These are phyloP conservation scores for Boletus rubroflammeus DNA, from an alignment of 768 basidiomycete genomes.

Conservation along the genomic window DNA sequence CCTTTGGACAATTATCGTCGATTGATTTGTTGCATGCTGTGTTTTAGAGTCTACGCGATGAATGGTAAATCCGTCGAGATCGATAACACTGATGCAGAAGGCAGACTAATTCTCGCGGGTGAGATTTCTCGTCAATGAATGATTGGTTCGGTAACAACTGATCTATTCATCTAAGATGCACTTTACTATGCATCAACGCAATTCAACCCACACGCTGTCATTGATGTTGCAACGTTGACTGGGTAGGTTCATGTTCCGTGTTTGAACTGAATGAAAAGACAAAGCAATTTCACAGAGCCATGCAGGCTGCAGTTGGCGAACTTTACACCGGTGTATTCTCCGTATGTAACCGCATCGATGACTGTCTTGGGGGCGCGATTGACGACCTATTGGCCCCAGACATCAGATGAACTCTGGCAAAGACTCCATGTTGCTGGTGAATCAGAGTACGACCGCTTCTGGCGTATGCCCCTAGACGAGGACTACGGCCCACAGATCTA, in stretches of 20 bases:
- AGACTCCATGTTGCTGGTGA: constrained; percentile 67
- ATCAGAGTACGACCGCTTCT: constrained; percentile 77
- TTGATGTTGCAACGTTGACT: constrained; percentile 87
- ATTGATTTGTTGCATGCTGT: not conserved
- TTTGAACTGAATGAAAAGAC: not conserved
- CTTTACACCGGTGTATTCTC: constrained; percentile 77
- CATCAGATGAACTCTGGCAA: constrained; percentile 72
- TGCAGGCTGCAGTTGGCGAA: constrained; percentile 71
- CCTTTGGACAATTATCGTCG: not conserved
- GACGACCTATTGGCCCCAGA: constrained; percentile 36
- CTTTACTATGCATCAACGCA: constrained; percentile 76
- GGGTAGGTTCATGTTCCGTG: constrained; percentile 42
- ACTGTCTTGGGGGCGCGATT: not conserved
- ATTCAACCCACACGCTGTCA: constrained; percentile 76
- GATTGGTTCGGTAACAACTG: not conserved
- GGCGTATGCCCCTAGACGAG: constrained; percentile 87
- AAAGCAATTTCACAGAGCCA: constrained; percentile 47
- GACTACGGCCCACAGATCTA: constrained; percentile 76
- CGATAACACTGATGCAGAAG: constrained; percentile 86
- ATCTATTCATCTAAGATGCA: constrained; percentile 49
- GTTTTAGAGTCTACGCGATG: constrained; percentile 70
- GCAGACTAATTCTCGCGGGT: constrained; percentile 73
- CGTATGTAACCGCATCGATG: constrained; percentile 34
- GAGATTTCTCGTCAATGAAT: constrained; percentile 10
- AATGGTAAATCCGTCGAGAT: constrained; percentile 85